phyloP scores from a whole-genome alignment of 2,329 filamentous ascomycete genomes.

The Colletotrichum musicola region DNA sequence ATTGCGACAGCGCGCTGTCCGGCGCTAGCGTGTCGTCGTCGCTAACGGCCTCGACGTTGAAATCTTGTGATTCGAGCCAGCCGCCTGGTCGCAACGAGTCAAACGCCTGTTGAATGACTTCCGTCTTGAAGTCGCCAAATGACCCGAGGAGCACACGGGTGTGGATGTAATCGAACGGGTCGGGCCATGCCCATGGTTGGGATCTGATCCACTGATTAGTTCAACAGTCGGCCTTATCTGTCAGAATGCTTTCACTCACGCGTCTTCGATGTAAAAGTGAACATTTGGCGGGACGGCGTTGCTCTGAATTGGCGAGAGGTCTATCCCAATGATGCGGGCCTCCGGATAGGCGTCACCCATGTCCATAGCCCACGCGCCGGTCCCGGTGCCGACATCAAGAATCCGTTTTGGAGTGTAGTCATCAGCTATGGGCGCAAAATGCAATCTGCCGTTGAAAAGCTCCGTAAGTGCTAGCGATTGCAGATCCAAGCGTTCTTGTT shows the following conservation, averaged over 20 bases:
- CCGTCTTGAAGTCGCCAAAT: constrained; percentile 61
- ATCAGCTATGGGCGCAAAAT: constrained; percentile 57
- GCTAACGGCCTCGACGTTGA: constrained; percentile 51
- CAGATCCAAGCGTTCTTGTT: constrained; percentile 56
- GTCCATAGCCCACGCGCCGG: constrained; percentile 74
- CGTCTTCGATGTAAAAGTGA: constrained; percentile 79
- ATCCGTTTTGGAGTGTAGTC: constrained; percentile 51
- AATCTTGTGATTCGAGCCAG: constrained; percentile 68
- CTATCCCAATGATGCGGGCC: constrained; percentile 71
- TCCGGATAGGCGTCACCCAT: constrained; percentile 73
- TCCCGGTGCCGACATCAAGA: constrained; percentile 60
- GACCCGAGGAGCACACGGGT: constrained; percentile 63
- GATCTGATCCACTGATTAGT: constrained; percentile 48
- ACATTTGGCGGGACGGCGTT: constrained; percentile 77
- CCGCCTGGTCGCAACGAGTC: constrained; percentile 63
- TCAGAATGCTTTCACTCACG: constrained; percentile 44
- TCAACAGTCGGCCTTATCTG: constrained; percentile 1
- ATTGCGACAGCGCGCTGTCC: constrained; percentile 54
- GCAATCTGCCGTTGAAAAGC: constrained; percentile 55
- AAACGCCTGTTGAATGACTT: constrained; percentile 66
- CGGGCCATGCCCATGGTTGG: constrained; percentile 65
- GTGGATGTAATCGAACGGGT: constrained; percentile 69
- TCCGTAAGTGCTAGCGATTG: constrained; percentile 54
- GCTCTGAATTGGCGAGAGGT: constrained; percentile 77
- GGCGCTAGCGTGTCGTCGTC: constrained; percentile 60